Evolutionary conservation across 2,329 filamentous ascomycete genomes (phyloP).

Genomic region (Trichoderma sp.): DNA sequence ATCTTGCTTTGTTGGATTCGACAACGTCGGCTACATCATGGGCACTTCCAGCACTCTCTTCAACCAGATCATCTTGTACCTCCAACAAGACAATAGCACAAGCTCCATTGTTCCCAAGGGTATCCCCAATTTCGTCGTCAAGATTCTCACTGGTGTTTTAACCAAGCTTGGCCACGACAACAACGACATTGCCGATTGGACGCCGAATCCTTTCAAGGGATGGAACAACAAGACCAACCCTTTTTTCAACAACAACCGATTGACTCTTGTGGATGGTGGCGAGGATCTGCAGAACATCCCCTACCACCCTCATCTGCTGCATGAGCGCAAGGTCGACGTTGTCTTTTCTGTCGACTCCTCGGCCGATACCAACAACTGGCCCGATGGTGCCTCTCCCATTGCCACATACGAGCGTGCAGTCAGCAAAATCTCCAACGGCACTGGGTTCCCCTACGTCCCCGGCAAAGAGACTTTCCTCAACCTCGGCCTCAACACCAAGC

Average conservation of each 20-base stretch:
- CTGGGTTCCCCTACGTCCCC: slow-evolving; percentile 63
- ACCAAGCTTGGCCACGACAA: slow-evolving; percentile 58
- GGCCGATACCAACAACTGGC: slow-evolving; percentile 64
- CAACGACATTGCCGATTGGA: slow-evolving; percentile 76
- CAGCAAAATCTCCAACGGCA: slow-evolving; percentile 53
- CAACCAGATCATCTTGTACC: slow-evolving; percentile 71
- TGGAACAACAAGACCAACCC: slow-evolving; percentile 54
- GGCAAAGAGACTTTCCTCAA: slow-evolving; percentile 59
- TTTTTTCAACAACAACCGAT: slow-evolving; percentile 50
- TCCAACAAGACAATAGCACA: slow-evolving; percentile 52
- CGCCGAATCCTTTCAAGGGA: slow-evolving; percentile 61
- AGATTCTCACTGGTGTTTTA: slow-evolving; percentile 56
- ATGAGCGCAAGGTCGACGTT: slow-evolving; percentile 59
- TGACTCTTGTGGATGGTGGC: slow-evolving; percentile 81
- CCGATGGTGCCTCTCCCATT: slow-evolving; percentile 62
- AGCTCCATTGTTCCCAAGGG: slow-evolving; percentile 52
- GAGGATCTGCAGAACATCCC: slow-evolving; percentile 81
- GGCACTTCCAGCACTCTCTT: slow-evolving; percentile 82
- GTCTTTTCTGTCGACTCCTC: slow-evolving; percentile 68
- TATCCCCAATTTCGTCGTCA: slow-evolving; percentile 48
- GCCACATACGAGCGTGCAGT: slow-evolving; percentile 61
- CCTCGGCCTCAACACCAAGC: slow-evolving; percentile 60
- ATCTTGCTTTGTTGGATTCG: slow-evolving; percentile 65
- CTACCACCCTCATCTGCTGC: slow-evolving; percentile 64
- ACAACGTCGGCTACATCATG: slow-evolving; percentile 80